Percentiles rank a stretch among this genome's conserved stretches.
Conservation (phyloP, 148 eudicot species). For the Heliosperma pusillum region DNA sequence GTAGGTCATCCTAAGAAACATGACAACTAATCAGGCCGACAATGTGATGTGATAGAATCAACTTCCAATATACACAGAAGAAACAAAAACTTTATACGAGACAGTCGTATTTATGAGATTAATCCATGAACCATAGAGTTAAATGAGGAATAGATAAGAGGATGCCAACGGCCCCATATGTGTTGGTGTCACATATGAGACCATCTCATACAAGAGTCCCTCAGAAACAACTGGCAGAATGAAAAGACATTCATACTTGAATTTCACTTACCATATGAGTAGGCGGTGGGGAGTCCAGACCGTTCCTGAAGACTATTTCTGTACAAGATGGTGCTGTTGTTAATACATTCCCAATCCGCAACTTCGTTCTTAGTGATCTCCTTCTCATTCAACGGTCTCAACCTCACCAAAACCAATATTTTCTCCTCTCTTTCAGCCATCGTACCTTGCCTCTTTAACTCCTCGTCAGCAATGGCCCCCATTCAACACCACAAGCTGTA, state of each 20-base stretch:
- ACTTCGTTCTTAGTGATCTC: conserved; percentile 68
- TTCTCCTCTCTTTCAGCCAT: conserved; percentile 67
- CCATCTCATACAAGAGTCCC: no score
- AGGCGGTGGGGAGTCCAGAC: conserved; percentile 85
- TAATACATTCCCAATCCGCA: conserved; percentile 97
- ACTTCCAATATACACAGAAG: neutral
- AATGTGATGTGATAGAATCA: neutral
- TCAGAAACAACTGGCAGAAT: neutral
- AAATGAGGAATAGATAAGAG: no score
- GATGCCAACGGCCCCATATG: no score
- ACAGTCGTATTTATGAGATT: no score
- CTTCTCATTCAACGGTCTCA: conserved; percentile 86
- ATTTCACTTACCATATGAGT: conserved; percentile 64
- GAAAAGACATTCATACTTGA: neutral
- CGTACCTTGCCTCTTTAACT: conserved; percentile 48
- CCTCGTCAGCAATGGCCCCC: conserved; percentile 69
- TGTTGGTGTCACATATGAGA: no score
- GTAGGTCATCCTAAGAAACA: no score
- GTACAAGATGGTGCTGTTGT: conserved; percentile 68
- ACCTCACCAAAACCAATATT: conserved; percentile 85
- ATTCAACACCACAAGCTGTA: conserved; percentile 31
- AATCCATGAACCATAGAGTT: no score
- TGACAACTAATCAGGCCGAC: neutral
- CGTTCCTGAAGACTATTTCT: conserved; percentile 94
- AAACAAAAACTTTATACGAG: no score